Base-by-base conservation (phyloP, 768 basidiomycete genomes). In the Coprinopsis sp. region DNA sequence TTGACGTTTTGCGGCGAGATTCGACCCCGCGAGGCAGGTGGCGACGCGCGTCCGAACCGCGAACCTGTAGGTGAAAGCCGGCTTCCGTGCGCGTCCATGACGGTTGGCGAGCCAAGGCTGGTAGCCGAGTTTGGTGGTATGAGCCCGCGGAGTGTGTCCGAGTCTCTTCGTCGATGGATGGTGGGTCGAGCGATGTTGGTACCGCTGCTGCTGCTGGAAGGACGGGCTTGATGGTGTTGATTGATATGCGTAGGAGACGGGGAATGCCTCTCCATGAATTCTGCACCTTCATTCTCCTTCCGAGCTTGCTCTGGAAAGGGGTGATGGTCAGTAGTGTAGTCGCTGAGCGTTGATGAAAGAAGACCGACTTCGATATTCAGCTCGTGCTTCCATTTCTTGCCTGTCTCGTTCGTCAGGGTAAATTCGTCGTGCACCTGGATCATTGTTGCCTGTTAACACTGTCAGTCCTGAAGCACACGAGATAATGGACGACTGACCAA, bases 141-240 rank as follows among this genome's bases (percentile, higher is more conserved):
- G 6, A 76, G 36, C 25, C 54, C 58, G 11, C 82, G 84, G 23
- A 88, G 65, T 0, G 87, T 89, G 51, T 91, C 87, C 0, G 87
- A 89, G 47, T 89, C 87, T 22, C 79, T 77, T 40, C 87, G 79
- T 54, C 70, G 74, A 58, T 90, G 87, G 2, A 61, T 64, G 53
- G 50, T 51, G 16, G 34, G 54, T 53, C 58, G 58, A 52, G 51
- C n/a, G n/a, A n/a, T n/a, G n/a, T n/a, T n/a, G n/a, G n/a, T n/a
- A n/a, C n/a, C n/a, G n/a, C n/a, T n/a, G n/a, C n/a, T n/a, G n/a
- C n/a, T n/a, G n/a, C n/a, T n/a, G n/a, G n/a, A n/a, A n/a, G n/a
- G n/a, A n/a, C n/a, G n/a, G n/a, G n/a, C n/a, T n/a, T n/a, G n/a
- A n/a, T n/a, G n/a, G n/a, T n/a, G n/a, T n/a, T n/a, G n/a, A n/a